phyloP scores from a whole-genome alignment of 2,329 filamentous ascomycete species.

The Diaporthe citri region DNA sequence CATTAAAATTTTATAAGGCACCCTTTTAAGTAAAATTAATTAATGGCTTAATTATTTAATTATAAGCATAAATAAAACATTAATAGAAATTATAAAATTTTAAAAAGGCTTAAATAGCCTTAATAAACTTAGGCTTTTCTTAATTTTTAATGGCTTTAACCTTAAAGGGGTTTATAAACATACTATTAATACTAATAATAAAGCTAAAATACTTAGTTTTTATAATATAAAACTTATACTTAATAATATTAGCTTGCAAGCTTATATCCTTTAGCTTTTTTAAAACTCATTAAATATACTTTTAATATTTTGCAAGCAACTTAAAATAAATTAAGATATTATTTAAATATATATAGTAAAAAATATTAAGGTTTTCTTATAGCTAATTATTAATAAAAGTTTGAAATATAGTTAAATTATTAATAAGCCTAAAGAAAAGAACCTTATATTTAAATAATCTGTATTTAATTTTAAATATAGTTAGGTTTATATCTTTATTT shows the following conservation, averaged over 20 bases:
- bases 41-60: not conserved
- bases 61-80: not conserved
- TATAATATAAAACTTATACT: no score
- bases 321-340: slow-evolving; percentile 14
- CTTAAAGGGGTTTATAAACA: not conserved
- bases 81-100: not conserved
- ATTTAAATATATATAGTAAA: slow-evolving; percentile 1
- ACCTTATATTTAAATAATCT: slow-evolving; percentile 6
- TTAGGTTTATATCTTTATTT: not conserved
- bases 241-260: not conserved
- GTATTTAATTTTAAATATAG: not conserved
- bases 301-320: not conserved
- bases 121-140: not conserved
- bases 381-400: not conserved
- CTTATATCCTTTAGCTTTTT: not conserved
- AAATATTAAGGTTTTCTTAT: not conserved
- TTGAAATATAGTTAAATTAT: not conserved
- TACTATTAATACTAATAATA: slow-evolving; percentile 9
- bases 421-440: not conserved
- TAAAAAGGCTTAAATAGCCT: not conserved
- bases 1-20: no score
- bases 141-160: not conserved
- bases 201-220: slow-evolving; percentile 1
- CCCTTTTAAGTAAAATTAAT: not conserved
- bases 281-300: slow-evolving; percentile 1